phyloP scores from a whole-genome alignment of 306 rosid genomes.

The Alnus rubra region DNA sequence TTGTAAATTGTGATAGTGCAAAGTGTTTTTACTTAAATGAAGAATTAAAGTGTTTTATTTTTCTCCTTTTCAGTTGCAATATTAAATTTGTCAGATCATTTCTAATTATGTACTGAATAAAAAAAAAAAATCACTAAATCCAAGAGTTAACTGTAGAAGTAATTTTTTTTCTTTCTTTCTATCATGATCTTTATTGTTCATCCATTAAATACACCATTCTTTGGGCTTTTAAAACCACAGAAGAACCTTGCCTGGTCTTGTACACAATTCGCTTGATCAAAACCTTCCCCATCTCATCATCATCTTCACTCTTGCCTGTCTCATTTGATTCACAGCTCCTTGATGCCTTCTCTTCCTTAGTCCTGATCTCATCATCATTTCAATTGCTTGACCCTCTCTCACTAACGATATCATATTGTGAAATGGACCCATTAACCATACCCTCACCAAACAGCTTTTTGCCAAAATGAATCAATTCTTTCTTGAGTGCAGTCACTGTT shows the following conservation, averaged over 20 bases:
- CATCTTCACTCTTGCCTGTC: background rate
- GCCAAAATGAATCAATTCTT: background rate
- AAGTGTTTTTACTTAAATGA: conserved; percentile 18
- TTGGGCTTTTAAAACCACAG: too few relatives aligned
- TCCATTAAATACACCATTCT: too few relatives aligned
- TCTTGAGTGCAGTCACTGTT: background rate
- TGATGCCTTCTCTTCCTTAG: background rate
- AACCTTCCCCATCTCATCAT: conserved; percentile 11
- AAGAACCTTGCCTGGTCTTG: too few relatives aligned
- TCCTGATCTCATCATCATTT: background rate
- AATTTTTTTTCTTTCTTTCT: too few relatives aligned
- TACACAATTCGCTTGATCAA: background rate
- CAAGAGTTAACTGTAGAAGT: too few relatives aligned
- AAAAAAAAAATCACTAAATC: too few relatives aligned
- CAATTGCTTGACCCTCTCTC: background rate
- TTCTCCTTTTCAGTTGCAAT: background rate
- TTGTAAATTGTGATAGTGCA: conserved; percentile 32
- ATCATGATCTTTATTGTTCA: too few relatives aligned
- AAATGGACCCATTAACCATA: background rate
- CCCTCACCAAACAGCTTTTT: background rate
- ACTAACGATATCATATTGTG: background rate
- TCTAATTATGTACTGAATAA: too few relatives aligned
- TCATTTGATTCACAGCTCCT: background rate
- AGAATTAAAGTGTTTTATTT: background rate
- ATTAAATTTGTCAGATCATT: too few relatives aligned